Evolutionary conservation across 371 early-diverging fungal genomes (phyloP).

Genomic region (Umbelopsis sp.): DNA sequence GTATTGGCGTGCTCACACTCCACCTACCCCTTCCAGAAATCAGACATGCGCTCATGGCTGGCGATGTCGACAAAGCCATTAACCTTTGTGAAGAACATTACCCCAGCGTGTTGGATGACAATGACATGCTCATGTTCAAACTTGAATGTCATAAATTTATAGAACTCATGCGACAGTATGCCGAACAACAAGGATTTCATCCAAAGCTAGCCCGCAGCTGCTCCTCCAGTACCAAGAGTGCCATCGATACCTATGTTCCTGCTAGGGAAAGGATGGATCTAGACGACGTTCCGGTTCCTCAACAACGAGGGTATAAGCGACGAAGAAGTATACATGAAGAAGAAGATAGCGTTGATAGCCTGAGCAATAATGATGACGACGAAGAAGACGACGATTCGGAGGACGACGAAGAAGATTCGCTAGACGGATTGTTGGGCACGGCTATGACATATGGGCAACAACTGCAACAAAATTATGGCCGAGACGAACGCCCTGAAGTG

Average conservation of each 20-base stretch:
- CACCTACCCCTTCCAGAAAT: slow-evolving; percentile 51
- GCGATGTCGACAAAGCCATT: slow-evolving; percentile 76
- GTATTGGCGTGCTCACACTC: neutral
- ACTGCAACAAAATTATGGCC: slow-evolving; percentile 65
- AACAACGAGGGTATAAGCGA: slow-evolving; percentile 31
- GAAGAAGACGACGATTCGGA: too few relatives aligned
- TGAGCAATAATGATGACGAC: neutral
- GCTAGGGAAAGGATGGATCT: slow-evolving; percentile 21
- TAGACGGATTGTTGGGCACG: slow-evolving; percentile 38
- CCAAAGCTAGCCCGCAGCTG: slow-evolving; percentile 3
- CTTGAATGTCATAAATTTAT: slow-evolving; percentile 84
- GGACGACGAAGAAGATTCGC: slow-evolving; percentile 8
- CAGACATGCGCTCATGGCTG: slow-evolving; percentile 60
- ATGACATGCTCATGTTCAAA: slow-evolving; percentile 69
- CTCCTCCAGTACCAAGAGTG: slow-evolving; percentile 20
- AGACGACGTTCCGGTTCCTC: slow-evolving; percentile 28
- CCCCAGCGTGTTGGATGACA: slow-evolving; percentile 61
- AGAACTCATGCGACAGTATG: slow-evolving; percentile 68
- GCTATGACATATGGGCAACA: slow-evolving; percentile 71
- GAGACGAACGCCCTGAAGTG: slow-evolving; percentile 20
- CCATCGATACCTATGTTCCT: neutral
- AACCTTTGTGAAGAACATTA: slow-evolving; percentile 59
- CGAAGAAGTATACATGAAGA: slow-evolving; percentile 37
- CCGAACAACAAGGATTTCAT: slow-evolving; percentile 24
- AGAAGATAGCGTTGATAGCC: slow-evolving; percentile 13